Conservation (phyloP, 768 basidiomycete genomes). For the Leccinum subgranulosum region DNA sequence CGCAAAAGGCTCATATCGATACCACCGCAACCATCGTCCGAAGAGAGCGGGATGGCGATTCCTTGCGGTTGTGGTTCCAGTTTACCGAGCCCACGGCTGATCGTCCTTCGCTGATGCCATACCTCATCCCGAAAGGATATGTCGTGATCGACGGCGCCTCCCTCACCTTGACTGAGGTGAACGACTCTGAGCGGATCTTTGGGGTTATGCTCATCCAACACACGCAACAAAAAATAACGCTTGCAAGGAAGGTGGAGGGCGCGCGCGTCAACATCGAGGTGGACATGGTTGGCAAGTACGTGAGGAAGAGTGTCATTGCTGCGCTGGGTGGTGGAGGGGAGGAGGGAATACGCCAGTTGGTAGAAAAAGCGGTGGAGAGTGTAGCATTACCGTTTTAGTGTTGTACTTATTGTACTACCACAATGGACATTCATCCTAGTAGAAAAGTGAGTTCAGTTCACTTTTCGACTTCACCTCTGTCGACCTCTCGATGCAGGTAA, state of each 20-base stretch:
- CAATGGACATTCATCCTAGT: slow-evolving; percentile 39
- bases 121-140: slow-evolving; percentile 93
- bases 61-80: slow-evolving; percentile 79
- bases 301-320: slow-evolving; percentile 76
- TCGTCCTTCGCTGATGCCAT: slow-evolving; percentile 66
- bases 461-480: not conserved
- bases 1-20: slow-evolving; percentile 85
- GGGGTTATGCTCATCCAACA: slow-evolving; percentile 95
- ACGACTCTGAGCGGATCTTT: slow-evolving; percentile 61
- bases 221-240: slow-evolving; percentile 84
- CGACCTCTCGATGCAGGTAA: slow-evolving; percentile 41
- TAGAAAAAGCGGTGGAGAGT: slow-evolving; percentile 59
- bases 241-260: slow-evolving; percentile 71
- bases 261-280: slow-evolving; percentile 92
- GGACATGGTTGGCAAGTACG: slow-evolving; percentile 92
- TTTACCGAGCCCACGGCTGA: slow-evolving; percentile 56
- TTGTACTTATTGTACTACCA: not conserved
- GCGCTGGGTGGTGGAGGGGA: slow-evolving; percentile 57
- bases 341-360: slow-evolving; percentile 42
- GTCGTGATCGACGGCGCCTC: slow-evolving; percentile 93
- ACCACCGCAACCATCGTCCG: slow-evolving; percentile 74
- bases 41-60: slow-evolving; percentile 76
- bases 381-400: slow-evolving; percentile 32
- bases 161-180: slow-evolving; percentile 81
- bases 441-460: slow-evolving; percentile 41